Base-by-base conservation (phyloP, 805 yeast genomes). In the Starmerella bacillaris region DNA sequence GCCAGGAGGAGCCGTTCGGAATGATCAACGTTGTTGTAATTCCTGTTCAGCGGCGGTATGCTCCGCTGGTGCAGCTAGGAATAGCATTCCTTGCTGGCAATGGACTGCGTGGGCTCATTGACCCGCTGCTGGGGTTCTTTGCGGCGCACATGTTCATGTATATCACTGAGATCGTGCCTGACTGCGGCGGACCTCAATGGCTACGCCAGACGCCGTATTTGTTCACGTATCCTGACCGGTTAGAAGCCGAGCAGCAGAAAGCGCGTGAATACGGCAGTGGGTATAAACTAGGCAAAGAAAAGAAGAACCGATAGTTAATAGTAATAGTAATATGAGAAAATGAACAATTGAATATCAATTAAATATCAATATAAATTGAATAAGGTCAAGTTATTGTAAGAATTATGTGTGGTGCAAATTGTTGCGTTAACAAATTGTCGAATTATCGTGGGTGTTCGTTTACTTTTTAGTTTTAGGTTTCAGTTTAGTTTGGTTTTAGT, bases 121-220 rank as follows among this genome's bases (percentile, higher is more conserved):
- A 42, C 27, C 45, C 53, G 7, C 38, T 46, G 17, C 37, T 48
- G 15, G 60, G 63, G 17, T 46, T 47, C 27, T 37, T 46, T 3
- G 49, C 53, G 4, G 58, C 55, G 15, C 60, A 58, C 41, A 24
- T 50, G 27, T 57, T 47, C 39, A 38, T 50, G 33, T 51, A 47
- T 31, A 40, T 55, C 30, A 51, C 50, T 20, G 47, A 46, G 27
- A 21, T 53, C 12, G 43, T 52, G 40, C 58, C 55, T 16, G 31
- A 16, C 14, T 42, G 41, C 15, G 54, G 49, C 20, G 58, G 58
- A 5, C 47, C 49, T n/a, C 19, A 12, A 24, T 33, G 36, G 18
- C 18, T 43, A 12, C 31, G 30, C 31, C 16, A 9, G 24, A 27
- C 37, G 18, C 45, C 43, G 27, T 27, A 24, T n/a, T 15, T 33